A percentile compares a stretch with the other conserved stretches of the same genome.
Evolutionary conservation across 495 filamentous ascomycete genomes (phyloP).

Genomic region (Penicillium ucsense): DNA sequence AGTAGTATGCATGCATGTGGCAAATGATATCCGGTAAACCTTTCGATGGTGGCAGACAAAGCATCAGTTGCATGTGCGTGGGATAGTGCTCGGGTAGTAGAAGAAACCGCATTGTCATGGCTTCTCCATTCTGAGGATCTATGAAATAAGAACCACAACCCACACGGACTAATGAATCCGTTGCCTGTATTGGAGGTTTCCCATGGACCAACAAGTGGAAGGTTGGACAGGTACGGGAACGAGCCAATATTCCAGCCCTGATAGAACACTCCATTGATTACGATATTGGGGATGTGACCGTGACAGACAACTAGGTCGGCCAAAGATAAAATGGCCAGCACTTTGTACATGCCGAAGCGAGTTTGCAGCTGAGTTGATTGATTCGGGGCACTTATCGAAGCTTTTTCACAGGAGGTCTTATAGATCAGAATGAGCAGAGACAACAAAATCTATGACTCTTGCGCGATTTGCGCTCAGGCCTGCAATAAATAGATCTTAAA

Average conservation of each 20-base stretch:
- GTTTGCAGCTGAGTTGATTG: no score
- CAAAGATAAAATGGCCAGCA: background rate
- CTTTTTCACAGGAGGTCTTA: no score
- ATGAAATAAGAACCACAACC: background rate
- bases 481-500: no score
- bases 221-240: constrained; percentile 24
- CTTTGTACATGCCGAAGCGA: background rate
- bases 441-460: no score
- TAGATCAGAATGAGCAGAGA: no score
- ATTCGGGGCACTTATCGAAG: no score
- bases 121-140: no score
- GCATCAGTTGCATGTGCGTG: constrained; percentile 24
- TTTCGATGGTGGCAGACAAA: constrained; percentile 15
- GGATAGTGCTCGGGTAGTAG: no score
- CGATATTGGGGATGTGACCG: background rate
- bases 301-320: constrained; percentile 2
- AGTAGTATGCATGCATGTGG: constrained; percentile 37
- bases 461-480: no score
- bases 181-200: constrained; percentile 43
- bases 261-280: constrained; percentile 23
- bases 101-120: no score
- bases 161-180: constrained; percentile 44
- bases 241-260: constrained; percentile 35
- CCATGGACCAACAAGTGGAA: constrained; percentile 46
- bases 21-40: constrained; percentile 53